These are phyloP conservation scores for Venturia asperata DNA, from an alignment of 2,329 filamentous ascomycete genomes.

Conservation along the genomic window DNA sequence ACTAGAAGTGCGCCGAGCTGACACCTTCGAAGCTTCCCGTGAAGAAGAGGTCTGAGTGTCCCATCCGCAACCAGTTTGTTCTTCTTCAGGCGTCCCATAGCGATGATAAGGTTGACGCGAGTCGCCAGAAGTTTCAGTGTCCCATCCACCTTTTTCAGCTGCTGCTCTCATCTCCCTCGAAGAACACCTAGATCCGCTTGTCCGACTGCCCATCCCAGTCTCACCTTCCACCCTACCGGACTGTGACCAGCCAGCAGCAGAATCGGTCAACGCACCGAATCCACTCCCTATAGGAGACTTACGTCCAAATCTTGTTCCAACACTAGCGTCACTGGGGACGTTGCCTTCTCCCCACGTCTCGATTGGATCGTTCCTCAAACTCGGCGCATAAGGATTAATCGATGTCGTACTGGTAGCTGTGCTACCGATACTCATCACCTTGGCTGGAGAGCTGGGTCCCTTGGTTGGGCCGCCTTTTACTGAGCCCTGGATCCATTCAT, in stretches of 20 bases:
- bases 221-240: slow-evolving; percentile 9
- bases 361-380: slow-evolving; percentile 1
- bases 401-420: slow-evolving; percentile 9
- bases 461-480: neutral
- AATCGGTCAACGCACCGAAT: neutral
- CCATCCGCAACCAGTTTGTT: neutral
- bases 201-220: slow-evolving; percentile 1
- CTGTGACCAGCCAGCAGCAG: neutral
- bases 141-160: slow-evolving; percentile 1
- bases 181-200: neutral
- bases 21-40: neutral
- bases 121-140: neutral
- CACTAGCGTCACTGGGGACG: neutral
- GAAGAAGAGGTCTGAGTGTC: neutral
- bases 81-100: neutral
- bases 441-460: neutral
- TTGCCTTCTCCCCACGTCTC: neutral
- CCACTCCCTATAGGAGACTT: neutral
- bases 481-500: slow-evolving; percentile 10
- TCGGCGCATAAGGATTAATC: neutral
- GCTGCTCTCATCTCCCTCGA: neutral
- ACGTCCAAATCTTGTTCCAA: slow-evolving; percentile 12
- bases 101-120: neutral
- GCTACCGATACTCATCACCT: neutral
- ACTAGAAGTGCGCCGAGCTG: neutral